Conservation (phyloP, 495 filamentous ascomycete genomes). For the Xylaria grammica region DNA sequence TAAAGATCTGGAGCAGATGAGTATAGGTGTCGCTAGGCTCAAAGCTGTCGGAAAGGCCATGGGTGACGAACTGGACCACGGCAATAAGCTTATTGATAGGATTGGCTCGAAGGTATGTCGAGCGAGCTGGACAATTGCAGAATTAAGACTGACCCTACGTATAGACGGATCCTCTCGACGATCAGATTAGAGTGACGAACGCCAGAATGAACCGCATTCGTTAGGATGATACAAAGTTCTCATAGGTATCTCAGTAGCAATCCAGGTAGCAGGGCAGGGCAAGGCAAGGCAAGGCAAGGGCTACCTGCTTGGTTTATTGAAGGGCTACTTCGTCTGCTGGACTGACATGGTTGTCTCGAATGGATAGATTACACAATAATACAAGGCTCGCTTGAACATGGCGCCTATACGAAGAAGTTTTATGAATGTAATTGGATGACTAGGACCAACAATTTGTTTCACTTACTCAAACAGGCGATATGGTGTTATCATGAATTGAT, state of each 20-base stretch:
- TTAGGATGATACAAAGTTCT: not conserved
- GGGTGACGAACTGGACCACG: slow-evolving; percentile 72
- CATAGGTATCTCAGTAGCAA: not conserved
- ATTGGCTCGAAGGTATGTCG: slow-evolving; percentile 70
- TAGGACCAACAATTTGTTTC: too few relatives aligned
- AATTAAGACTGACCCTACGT: slow-evolving; percentile 25
- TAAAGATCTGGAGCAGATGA: slow-evolving; percentile 51
- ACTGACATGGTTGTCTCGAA: slow-evolving; percentile 4
- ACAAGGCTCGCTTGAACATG: not conserved
- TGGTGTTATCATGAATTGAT: too few relatives aligned
- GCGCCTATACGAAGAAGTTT: not conserved
- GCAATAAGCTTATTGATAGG: slow-evolving; percentile 75
- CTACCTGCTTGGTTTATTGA: not conserved
- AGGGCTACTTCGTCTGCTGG: slow-evolving; percentile 5
- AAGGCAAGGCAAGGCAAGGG: not conserved
- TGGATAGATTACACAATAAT: slow-evolving; percentile 14
- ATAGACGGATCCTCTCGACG: slow-evolving; percentile 42
- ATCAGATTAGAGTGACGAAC: slow-evolving; percentile 32
- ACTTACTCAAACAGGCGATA: too few relatives aligned
- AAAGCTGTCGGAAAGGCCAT: slow-evolving; percentile 72
- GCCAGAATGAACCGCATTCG: slow-evolving; percentile 27
- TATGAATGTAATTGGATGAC: too few relatives aligned
- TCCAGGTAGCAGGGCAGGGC: too few relatives aligned
- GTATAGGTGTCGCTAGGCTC: slow-evolving; percentile 64
- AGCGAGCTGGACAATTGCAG: slow-evolving; percentile 12